These are phyloP conservation scores for Claviceps purpurea DNA, from an alignment of 2,329 filamentous ascomycete genomes.

Conservation along the genomic window DNA sequence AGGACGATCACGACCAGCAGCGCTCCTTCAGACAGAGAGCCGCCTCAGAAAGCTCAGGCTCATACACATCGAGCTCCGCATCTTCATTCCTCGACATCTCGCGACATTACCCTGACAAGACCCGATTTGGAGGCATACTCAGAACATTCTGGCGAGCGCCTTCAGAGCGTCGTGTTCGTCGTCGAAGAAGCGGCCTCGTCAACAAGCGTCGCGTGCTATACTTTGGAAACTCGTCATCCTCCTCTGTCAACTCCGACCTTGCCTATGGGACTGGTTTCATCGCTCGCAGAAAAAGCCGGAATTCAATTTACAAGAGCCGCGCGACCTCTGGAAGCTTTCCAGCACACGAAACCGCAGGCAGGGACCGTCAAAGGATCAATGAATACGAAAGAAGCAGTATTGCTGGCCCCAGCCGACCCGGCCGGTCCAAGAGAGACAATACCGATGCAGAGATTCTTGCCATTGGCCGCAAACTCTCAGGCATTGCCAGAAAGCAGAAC, in stretches of 20 bases:
- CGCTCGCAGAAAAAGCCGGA: conserved; percentile 22
- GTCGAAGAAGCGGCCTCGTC: conserved; percentile 26
- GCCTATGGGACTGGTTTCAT: conserved; percentile 52
- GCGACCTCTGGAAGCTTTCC: conserved; percentile 1
- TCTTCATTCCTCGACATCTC: conserved; percentile 56
- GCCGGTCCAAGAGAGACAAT: conserved; percentile 19
- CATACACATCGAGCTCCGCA: conserved; percentile 34
- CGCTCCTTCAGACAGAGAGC: conserved; percentile 4
- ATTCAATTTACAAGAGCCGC: conserved; percentile 7
- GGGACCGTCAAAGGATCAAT: background rate
- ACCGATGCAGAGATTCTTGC: conserved; percentile 45
- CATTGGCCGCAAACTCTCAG: conserved; percentile 39
- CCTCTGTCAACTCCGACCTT: conserved; percentile 53
- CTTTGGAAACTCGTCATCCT: conserved; percentile 50
- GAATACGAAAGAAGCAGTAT: background rate
- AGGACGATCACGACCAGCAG: conserved; percentile 7
- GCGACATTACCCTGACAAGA: conserved; percentile 31
- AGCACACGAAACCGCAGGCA: background rate
- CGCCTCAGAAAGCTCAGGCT: conserved; percentile 22
- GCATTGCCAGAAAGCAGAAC: conserved; percentile 38
- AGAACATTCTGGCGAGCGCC: conserved; percentile 49
- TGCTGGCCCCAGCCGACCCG: conserved; percentile 1
- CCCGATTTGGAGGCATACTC: conserved; percentile 41
- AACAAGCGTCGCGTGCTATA: conserved; percentile 41
- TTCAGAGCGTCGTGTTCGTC: conserved; percentile 36